Base-by-base conservation (phyloP, 2,329 filamentous ascomycete genomes). In the Coniochaeta pulveracea region DNA sequence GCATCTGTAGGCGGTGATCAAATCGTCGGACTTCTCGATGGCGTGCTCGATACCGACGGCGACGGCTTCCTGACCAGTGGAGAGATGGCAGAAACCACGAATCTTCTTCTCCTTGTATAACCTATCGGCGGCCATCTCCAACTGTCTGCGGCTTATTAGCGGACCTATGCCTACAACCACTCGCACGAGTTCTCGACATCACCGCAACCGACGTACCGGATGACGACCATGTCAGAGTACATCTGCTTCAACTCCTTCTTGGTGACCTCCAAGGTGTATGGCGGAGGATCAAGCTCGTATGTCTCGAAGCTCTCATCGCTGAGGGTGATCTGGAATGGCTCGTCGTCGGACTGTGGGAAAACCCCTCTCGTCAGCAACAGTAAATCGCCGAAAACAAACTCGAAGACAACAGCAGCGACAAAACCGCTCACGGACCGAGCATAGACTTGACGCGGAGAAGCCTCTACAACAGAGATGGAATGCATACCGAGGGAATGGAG, bases 41-140 rank as follows among this genome's bases (percentile, higher is more conserved):
- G 88, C 88, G 60, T 94, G 85, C 68, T 98, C 91, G 54, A 98
- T 96, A 57, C 91, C 91, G 49, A 88, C 80, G 38, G 91, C 86
- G 46, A 98, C 91, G 45, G 91, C 91, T 73, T 98, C 91, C 66
- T 98, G 91, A 43, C 91, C 91, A 39, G 83, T 93, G 38, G 91
- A 96, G 63, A 98, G 66, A 68, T 98, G 91, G 69, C 91, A 98
- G 82, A 98, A 98, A 67, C 91, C 91, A 52, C 91, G 84, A 52
- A 98, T 96, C 76, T 98, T 96, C 81, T 98, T 98, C 72, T 96
- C 91, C 73, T 98, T 98, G 84, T 98, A 98, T 54, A 98, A 72
- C 58, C 89, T 78, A 60, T 98, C 91, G 66, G 91, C 86, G 47
- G 89, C 88, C 89, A 98, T 94, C 67, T 98, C 91, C 91, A 98